Evolutionary conservation across 148 eudicot genomes (phyloP).

Genomic region (Vaccinium corymbosum): DNA sequence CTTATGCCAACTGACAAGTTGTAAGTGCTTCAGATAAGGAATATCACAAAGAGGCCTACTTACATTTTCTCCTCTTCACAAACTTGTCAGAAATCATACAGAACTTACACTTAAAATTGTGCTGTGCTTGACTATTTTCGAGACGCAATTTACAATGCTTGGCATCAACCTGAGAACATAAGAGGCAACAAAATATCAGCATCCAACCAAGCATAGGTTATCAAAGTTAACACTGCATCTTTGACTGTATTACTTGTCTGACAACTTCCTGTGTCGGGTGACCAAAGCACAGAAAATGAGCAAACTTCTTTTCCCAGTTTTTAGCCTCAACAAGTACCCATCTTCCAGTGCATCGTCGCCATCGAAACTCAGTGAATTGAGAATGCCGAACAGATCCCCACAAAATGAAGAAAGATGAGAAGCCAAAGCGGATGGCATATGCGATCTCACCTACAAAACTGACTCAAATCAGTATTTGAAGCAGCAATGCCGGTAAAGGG

Average conservation of each 20-base stretch:
- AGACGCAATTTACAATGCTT: constrained; percentile 46
- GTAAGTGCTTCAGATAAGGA: neutral
- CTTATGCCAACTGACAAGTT: constrained; percentile 1
- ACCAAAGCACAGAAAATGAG: constrained; percentile 63
- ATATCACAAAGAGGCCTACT: neutral
- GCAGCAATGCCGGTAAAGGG: neutral
- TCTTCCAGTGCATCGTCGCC: constrained; percentile 34
- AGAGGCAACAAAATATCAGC: constrained; percentile 15
- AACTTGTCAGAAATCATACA: neutral
- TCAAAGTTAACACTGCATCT: neutral
- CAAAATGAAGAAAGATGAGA: constrained; percentile 53
- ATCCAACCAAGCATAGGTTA: neutral
- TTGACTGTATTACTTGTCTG: constrained; percentile 58
- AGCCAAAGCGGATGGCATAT: constrained; percentile 70
- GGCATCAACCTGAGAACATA: constrained; percentile 67
- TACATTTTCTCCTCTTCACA: neutral
- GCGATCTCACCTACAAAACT: constrained; percentile 62
- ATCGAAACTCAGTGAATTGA: constrained; percentile 50
- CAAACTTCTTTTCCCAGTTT: constrained; percentile 69
- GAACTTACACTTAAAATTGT: constrained; percentile 49
- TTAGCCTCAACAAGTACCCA: constrained; percentile 44
- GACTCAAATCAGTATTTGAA: constrained; percentile 13
- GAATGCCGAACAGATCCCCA: constrained; percentile 44
- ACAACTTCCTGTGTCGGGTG: constrained; percentile 67
- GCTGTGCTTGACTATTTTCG: constrained; percentile 42